Percentiles rank a stretch among this genome's conserved stretches.
Conservation (phyloP, 345 rosid species). For the Sapria himalayana region DNA sequence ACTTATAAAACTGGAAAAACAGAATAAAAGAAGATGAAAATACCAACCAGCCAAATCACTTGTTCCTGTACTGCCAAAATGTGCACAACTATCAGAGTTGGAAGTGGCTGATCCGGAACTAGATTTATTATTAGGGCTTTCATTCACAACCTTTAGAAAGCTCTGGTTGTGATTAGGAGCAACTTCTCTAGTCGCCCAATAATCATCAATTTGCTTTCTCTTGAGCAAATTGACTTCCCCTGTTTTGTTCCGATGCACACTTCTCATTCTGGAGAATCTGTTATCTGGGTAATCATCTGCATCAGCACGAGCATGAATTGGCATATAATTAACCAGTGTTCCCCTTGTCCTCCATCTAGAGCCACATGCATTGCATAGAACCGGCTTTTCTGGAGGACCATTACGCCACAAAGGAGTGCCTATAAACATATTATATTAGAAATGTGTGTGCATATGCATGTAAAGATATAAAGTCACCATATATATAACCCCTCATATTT, state of each 20-base stretch:
- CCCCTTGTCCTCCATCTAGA: constrained; percentile 91
- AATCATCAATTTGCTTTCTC: constrained; percentile 46
- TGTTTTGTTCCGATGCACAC: constrained; percentile 30
- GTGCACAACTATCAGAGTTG: constrained; percentile 88
- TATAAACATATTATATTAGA: no score
- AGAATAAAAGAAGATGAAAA: no score
- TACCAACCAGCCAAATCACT: constrained; percentile 92
- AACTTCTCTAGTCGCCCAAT: constrained; percentile 17
- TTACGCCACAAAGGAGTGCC: constrained; percentile 96
- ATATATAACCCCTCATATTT: no score
- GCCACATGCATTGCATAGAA: constrained; percentile 96
- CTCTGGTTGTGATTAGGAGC: constrained; percentile 27
- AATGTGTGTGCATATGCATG: no score
- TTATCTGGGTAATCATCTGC: constrained; percentile 38
- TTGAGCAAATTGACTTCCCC: constrained; percentile 50
- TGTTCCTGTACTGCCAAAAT: constrained; percentile 55
- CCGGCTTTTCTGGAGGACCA: constrained; percentile 97
- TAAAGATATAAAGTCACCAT: no score
- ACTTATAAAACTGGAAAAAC: no score
- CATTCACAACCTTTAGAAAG: constrained; percentile 40
- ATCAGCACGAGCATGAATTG: constrained; percentile 60
- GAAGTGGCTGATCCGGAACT: constrained; percentile 97
- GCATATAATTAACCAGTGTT: constrained; percentile 64
- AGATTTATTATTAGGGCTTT: constrained; percentile 72
- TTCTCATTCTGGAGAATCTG: constrained; percentile 35